Evolutionary conservation across 169 alveolate genomes (phyloP), one percentile per base, ranked within the genome.

Genomic region (Plasmodium chabaudi): DNA sequence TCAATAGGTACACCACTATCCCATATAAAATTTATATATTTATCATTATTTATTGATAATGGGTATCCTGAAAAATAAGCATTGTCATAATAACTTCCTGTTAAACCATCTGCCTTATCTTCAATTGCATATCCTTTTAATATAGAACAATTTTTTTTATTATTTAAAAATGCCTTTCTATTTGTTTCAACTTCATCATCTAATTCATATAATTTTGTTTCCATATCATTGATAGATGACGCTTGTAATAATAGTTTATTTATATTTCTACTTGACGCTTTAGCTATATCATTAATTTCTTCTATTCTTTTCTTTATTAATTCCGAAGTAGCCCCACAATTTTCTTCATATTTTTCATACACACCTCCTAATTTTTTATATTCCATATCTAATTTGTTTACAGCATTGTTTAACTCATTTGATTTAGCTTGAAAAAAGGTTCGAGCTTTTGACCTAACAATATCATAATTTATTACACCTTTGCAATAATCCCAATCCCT

Each of bases 401-500:
- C 87, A 68, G 93, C 86, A 63, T 17, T 44, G 27, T 39, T 73
- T 39, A 75, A 25, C 49, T 79, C 84, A 46, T 59, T 69, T 12
- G 88, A 61, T 71, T 75, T 88, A 42, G 93, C 74, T 63, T 61
- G 88, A 47, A 68, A 75, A 49, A 75, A 69, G 1, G 73, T 56
- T 25, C 89, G 34, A 15, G 97, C 97, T 71, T 95, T 95, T 42
- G 92, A 79, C 34, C 97, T 86, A 34, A 95, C 93, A 73, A 93
- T 72, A 69, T 92, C 96, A 60, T 94, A 95, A 77, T 93, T 94
- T 15, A 91, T 91, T 15, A 93, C 93, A 13, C 97, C 97, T 84
- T 92, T 94, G 65, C 98, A 95, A 56, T 93, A 96, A 84, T 96
- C 97, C 98, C 98, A 96, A 91, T 96, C 98, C 42, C 97, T 88